Conservation (phyloP, 2,329 filamentous ascomycete genomes). For the Stromatinia cepivora region DNA sequence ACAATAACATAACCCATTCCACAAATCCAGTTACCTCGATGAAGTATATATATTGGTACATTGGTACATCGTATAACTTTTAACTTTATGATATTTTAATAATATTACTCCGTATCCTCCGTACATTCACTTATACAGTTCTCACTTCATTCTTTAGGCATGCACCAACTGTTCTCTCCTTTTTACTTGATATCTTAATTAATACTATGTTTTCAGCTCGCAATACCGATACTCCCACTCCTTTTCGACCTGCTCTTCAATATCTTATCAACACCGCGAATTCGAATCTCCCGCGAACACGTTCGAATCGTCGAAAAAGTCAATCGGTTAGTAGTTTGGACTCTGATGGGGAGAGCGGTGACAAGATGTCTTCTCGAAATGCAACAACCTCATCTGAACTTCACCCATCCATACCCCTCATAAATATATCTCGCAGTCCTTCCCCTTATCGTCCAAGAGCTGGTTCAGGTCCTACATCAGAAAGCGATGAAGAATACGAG, state of each 20-base stretch:
- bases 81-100: not conserved
- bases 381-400: slow-evolving; percentile 28
- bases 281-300: slow-evolving; percentile 28
- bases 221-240: slow-evolving; percentile 38
- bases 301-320: slow-evolving; percentile 30
- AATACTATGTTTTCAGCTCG: slow-evolving; percentile 36
- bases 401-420: slow-evolving; percentile 45
- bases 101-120: too few species aligned
- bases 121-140: not conserved
- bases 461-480: slow-evolving; percentile 43
- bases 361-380: slow-evolving; percentile 35
- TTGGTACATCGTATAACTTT: not conserved
- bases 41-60: not conserved
- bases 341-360: slow-evolving; percentile 30
- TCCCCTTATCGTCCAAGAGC: slow-evolving; percentile 49
- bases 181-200: slow-evolving; percentile 8
- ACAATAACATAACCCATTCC: not conserved
- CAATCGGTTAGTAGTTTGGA: slow-evolving; percentile 36
- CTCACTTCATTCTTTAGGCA: slow-evolving; percentile 18
- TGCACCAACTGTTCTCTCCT: slow-evolving; percentile 12
- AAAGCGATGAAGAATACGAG: slow-evolving; percentile 48
- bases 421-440: slow-evolving; percentile 47
- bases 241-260: slow-evolving; percentile 44
- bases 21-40: not conserved
- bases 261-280: slow-evolving; percentile 39